Base-by-base conservation (phyloP, 2,329 filamentous ascomycete species). In the Penicillium glabrum region DNA sequence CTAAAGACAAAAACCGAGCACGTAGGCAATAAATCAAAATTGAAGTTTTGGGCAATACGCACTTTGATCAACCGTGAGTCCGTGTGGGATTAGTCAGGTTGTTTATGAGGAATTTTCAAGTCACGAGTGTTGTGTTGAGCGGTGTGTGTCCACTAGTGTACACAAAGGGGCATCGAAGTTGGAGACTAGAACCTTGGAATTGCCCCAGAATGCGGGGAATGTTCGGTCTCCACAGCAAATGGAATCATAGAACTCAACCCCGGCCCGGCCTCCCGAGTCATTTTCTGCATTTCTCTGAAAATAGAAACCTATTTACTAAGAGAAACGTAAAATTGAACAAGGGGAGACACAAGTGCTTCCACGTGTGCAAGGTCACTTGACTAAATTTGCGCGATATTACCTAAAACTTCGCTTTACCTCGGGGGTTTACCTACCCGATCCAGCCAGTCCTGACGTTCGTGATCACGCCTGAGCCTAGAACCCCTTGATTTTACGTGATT, bases 401-500 rank as follows among this genome's bases (percentile, higher is more conserved):
- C 53, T 55, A 55, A 55, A 41, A 41, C 16, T n/a, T 27, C 51
- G 41, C 19, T 45, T 46, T 45, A 23, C 51, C 27, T 14, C 27
- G 53, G 46, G 24, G 31, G 9, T 43, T 35, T 16, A 7, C 52
- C 31, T 49, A 21, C 52, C 52, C 19, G 27, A 49, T 48, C n/a
- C 45, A 35, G 53, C 21, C 27, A 5, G 5, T 4, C 39, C 26
- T 49, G 14, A 35, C 46, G 23, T 50, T 55, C 8, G 5, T 23
- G 39, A 41, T 41, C 39, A 41, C 39, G 16, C 16, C n/a, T 41
- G 19, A 41, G 39, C 21, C 56, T 57, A 55, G 59, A 61, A 51
- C 54, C 47, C 51, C 51, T 51, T 26, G 14, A n/a, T 54, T 54
- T 61, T 61, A 56, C 59, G 59, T 61, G 53, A 61, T 59, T 35